Evolutionary conservation across 2,329 filamentous ascomycete species (phyloP).

Genomic region (Clonostachys solani): DNA sequence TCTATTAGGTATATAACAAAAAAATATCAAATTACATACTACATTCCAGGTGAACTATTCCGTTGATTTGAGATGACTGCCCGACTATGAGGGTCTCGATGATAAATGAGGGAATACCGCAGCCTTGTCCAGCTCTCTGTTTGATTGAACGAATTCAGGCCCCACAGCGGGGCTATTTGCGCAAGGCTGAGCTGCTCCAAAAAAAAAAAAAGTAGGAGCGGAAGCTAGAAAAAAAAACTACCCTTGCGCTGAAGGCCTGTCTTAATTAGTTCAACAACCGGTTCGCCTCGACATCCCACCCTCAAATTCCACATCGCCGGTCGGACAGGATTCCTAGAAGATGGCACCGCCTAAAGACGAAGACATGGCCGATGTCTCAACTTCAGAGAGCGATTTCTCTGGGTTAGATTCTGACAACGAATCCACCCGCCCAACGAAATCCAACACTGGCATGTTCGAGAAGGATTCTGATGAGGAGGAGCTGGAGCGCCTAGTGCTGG

Average conservation of each 20-base stretch:
- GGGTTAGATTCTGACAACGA: slow-evolving; percentile 20
- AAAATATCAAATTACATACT: slow-evolving; percentile 1
- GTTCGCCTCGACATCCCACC: background rate
- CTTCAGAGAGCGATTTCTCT: slow-evolving; percentile 20
- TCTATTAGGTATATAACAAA: slow-evolving; percentile 2
- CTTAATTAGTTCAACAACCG: slow-evolving; percentile 3
- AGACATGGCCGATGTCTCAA: slow-evolving; percentile 13
- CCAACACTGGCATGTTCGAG: slow-evolving; percentile 31
- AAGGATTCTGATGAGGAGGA: slow-evolving; percentile 83
- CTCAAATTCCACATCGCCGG: slow-evolving; percentile 4
- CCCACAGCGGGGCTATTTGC: slow-evolving; percentile 5
- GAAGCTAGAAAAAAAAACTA: slow-evolving; percentile 18
- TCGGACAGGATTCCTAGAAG: slow-evolving; percentile 2
- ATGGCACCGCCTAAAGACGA: slow-evolving; percentile 23
- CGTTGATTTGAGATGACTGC: background rate
- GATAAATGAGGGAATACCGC: slow-evolving; percentile 9
- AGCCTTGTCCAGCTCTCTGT: slow-evolving; percentile 9
- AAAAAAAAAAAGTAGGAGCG: slow-evolving; percentile 3
- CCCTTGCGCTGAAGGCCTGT: slow-evolving; percentile 12
- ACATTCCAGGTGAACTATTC: background rate
- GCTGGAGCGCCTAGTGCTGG: slow-evolving; percentile 84
- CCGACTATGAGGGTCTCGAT: background rate
- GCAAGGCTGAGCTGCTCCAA: slow-evolving; percentile 17
- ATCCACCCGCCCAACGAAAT: slow-evolving; percentile 11
- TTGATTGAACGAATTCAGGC: background rate